Evolutionary conservation across 2,329 filamentous ascomycete species (phyloP).

Genomic region (Fusarium austroafricanum): DNA sequence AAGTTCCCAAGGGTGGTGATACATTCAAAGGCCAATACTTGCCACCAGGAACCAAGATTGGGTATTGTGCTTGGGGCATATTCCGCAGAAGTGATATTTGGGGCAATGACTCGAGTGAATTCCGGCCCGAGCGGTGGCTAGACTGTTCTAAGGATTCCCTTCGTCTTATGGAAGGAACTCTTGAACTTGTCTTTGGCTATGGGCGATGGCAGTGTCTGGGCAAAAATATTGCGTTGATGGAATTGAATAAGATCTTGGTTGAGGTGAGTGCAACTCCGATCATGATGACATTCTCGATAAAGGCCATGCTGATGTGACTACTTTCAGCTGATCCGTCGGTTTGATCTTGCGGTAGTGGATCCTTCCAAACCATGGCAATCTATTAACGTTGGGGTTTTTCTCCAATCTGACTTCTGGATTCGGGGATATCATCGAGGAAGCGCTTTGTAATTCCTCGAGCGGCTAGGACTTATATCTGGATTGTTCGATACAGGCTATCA

Average conservation of each 20-base stretch:
- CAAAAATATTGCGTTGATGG: not conserved
- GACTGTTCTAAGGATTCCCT: not conserved
- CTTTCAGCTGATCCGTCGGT: not conserved
- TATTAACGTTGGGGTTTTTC: not conserved
- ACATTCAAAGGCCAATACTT: not conserved
- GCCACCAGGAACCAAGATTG: not conserved
- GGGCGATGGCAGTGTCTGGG: not conserved
- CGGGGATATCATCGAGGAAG: not conserved
- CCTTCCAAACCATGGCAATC: not conserved
- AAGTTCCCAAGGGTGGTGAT: not conserved
- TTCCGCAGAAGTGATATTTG: not conserved
- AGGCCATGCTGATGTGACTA: rapidly evolving
- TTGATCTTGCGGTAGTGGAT: not conserved
- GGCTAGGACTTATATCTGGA: too few relatives aligned
- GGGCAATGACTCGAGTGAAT: not conserved
- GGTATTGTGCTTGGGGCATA: not conserved
- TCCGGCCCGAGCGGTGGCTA: not conserved
- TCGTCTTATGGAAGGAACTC: not conserved
- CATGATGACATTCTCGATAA: not conserved
- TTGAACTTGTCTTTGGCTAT: not conserved
- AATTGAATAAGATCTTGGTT: not conserved
- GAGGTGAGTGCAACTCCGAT: not conserved
- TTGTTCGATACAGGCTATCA: too few relatives aligned
- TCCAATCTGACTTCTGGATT: not conserved
- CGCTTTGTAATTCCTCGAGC: too few relatives aligned